Evolutionary conservation across 1,284 basidiomycete genomes (phyloP).

Genomic region (Spongispora temasekensis): DNA sequence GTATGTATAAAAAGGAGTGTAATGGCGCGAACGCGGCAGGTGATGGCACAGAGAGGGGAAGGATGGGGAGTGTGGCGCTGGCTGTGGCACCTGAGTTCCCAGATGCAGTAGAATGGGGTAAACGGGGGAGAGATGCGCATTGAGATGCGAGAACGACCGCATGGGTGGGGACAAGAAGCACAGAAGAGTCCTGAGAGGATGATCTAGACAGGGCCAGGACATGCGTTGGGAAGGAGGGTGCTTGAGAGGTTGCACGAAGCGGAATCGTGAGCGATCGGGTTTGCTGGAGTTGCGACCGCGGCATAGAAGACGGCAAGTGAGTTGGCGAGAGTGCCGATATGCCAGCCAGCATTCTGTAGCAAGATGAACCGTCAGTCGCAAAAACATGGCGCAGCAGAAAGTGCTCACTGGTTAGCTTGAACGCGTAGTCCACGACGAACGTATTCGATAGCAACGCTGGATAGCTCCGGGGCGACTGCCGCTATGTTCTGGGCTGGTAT

Average conservation of each 20-base stretch:
- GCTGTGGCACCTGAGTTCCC: conserved; percentile 37
- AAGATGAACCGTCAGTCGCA: conserved; percentile 1
- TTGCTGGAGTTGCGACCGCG: conserved; percentile 47
- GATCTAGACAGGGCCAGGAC: conserved; percentile 52
- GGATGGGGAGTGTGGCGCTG: conserved; percentile 55
- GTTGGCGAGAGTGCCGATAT: conserved; percentile 48
- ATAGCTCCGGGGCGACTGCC: conserved; percentile 57
- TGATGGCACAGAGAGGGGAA: conserved; percentile 67
- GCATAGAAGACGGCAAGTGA: conserved; percentile 50
- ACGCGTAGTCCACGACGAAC: conserved; percentile 53
- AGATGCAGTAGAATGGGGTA: conserved; percentile 42
- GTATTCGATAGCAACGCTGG: conserved; percentile 58
- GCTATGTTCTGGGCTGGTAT: conserved; percentile 52
- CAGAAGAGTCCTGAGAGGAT: conserved; percentile 39
- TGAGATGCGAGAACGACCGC: conserved; percentile 58
- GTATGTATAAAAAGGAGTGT: conserved; percentile 66
- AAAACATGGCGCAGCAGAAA: conserved; percentile 6
- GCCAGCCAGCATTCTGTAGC: conserved; percentile 51
- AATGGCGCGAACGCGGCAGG: conserved; percentile 66
- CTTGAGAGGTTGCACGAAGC: conserved; percentile 37
- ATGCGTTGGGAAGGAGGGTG: conserved; percentile 54
- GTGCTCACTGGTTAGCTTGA: conserved; percentile 53
- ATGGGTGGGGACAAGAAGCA: conserved; percentile 55
- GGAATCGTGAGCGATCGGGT: conserved; percentile 47
- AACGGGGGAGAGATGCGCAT: conserved; percentile 56